Base-by-base conservation (phyloP, 257 asterid genomes). In the Solanum raphanifolium region DNA sequence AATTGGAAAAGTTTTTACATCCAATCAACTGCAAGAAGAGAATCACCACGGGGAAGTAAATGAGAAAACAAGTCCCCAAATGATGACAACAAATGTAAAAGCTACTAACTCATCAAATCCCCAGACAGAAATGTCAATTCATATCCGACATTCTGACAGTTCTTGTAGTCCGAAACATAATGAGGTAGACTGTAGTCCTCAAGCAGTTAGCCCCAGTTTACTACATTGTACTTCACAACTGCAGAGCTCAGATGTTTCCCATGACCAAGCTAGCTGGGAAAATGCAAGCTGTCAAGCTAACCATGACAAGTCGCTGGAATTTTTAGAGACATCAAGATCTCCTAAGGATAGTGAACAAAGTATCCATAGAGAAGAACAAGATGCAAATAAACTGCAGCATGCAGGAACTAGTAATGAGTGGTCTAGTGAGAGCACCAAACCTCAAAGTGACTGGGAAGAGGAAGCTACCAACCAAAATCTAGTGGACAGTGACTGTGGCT, bases 401-500 rank as follows among this genome's bases (percentile, higher is more conserved):
- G 65, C 65, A 20, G 88, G 87, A 92, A 87, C 75, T 58, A 87
- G 87, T 36, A 13, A 73, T 85, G 93, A 84, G 65, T 85, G 73
- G 62, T 86, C 62, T 9, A 74, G 35, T 86, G 92, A 83, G 74
- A 84, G 58, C 89, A 85, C 83, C 75, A 41, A 89, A 34, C 74
- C 88, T 20, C 91, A 79, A 43, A 87, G 84, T 76, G 89, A 86
- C 87, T 81, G 89, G 48, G 90, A 86, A 65, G 88, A 87, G 87
- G 87, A 86, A 3, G 82, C 46, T 38, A 83, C 74, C 41, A 88
- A 87, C 86, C 93, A 90, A 34, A 83, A 89, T 55, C 55, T 85
- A 86, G 86, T 88, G 78, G 97, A 86, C 46, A 88, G 87, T 83
- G 92, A 71, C 34, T 58, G 91, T 46, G 88, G 88, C n/a, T 92